Evolutionary conservation across 2,329 filamentous ascomycete species (phyloP), one percentile per base, ranked within the genome.

Genomic region (Leptographium wingfieldii): DNA sequence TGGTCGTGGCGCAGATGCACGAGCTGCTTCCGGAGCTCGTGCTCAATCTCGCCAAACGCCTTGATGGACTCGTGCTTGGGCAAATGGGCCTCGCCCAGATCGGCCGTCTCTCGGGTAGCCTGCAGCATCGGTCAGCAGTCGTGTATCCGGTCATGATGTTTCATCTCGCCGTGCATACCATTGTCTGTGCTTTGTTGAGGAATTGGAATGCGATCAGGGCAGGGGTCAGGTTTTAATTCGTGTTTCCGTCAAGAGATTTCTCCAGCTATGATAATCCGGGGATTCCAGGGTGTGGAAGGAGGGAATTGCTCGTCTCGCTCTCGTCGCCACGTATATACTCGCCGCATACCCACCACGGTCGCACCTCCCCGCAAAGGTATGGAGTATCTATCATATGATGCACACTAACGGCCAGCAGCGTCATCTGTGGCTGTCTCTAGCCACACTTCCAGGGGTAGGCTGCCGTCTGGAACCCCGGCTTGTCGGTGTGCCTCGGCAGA

Each of bases 71-170:
- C 79, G 61, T 77, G 74, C 67, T 74, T 79, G 58, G 77, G 76
- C 51, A 70, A 67, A 62, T 82, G 80, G 54, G 74, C 67, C 40
- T 72, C 68, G 57, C 77, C 74, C 46, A 82, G 70, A 27, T 79
- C 69, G 56, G 78, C 77, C 10, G 79, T 83, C n/a, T 81, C 78
- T 56, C 73, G 73, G 60, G 76, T 79, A 53, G 77, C 78, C 78
- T 79, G 40, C 49, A 52, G 5, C 7, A 9, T 9, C 5, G 2
- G 19, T 46, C 43, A 46, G 43, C 43, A 19, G 43, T 6, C 43
- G 43, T 10, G 43, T 9, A 19, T n/a, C 43, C 16, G 16, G 40
- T 43, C 43, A 46, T 19, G 19, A n/a, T 7, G 43, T n/a, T 46
- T 22, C 43, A 22, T 46, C 43, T 3, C 5, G 43, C 43, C 2